Conservation (phyloP, 768 basidiomycete species). For the Tulasnella sp. region DNA sequence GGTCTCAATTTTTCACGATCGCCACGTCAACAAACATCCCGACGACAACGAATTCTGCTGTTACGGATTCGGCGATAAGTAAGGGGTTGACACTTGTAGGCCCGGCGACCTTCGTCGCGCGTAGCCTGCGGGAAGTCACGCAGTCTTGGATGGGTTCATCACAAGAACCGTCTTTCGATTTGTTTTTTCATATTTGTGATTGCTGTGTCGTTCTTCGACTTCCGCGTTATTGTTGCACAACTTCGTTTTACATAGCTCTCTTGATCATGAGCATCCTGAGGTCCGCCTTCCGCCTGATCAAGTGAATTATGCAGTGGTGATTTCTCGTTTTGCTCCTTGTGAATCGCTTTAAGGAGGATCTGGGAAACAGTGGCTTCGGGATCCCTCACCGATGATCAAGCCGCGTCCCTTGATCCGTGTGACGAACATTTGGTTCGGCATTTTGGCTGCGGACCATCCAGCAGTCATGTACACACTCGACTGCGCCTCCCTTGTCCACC, state of each 20-base stretch:
- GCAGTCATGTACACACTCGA: no score
- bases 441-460: no score
- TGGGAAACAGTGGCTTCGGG: no score
- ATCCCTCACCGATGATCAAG: no score
- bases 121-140: not conserved
- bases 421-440: no score
- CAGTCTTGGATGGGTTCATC: not conserved
- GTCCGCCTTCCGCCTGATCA: not conserved
- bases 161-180: no score
- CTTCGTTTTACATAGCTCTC: not conserved
- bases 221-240: not conserved
- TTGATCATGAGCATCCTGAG: no score
- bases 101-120: not conserved
- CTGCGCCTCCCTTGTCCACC: no score
- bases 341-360: no score
- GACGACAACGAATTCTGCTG: not conserved
- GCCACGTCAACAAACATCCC: not conserved
- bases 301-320: not conserved
- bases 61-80: not conserved
- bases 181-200: not conserved
- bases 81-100: not conserved
- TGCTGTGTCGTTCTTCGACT: not conserved
- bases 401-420: no score
- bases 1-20: not conserved
- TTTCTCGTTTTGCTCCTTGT: not conserved